Conservation (phyloP, 257 asterid genomes). For the Solanum neorickii region DNA sequence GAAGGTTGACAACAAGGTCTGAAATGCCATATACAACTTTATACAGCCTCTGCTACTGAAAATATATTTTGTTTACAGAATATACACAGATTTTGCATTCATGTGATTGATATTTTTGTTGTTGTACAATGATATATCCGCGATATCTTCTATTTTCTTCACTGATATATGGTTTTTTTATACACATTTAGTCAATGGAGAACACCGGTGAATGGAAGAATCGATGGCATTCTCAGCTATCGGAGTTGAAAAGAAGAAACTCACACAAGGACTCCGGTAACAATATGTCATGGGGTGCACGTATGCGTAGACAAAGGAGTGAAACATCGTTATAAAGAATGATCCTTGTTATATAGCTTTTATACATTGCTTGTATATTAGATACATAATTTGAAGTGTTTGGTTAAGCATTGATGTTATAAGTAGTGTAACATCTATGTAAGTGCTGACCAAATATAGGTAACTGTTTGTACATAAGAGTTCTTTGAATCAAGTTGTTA, state of each 20-base stretch:
- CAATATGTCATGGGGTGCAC: conserved; percentile 68
- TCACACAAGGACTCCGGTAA: conserved; percentile 23
- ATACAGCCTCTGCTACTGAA: too few relatives aligned
- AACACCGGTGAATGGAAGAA: conserved; percentile 50
- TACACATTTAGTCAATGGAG: conserved; percentile 33
- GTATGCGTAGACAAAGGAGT: conserved; percentile 48
- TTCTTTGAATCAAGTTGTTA: background rate
- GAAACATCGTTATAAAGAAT: conserved; percentile 11
- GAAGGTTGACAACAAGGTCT: background rate
- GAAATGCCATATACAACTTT: too few relatives aligned
- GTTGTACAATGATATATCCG: too few relatives aligned
- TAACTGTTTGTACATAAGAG: background rate
- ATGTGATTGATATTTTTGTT: too few relatives aligned
- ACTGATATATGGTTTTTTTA: background rate
- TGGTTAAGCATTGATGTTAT: background rate
- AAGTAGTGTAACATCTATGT: background rate
- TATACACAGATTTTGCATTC: too few relatives aligned
- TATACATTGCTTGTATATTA: background rate
- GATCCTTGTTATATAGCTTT: too few relatives aligned
- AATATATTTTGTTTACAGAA: too few relatives aligned
- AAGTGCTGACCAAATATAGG: background rate
- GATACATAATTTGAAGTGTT: background rate
- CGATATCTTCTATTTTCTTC: background rate
- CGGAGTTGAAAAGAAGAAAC: conserved; percentile 57
- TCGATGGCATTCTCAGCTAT: conserved; percentile 63